Evolutionary conservation across 352 stramenopile species (phyloP).

Genomic region (Globisporangium ultimum): DNA sequence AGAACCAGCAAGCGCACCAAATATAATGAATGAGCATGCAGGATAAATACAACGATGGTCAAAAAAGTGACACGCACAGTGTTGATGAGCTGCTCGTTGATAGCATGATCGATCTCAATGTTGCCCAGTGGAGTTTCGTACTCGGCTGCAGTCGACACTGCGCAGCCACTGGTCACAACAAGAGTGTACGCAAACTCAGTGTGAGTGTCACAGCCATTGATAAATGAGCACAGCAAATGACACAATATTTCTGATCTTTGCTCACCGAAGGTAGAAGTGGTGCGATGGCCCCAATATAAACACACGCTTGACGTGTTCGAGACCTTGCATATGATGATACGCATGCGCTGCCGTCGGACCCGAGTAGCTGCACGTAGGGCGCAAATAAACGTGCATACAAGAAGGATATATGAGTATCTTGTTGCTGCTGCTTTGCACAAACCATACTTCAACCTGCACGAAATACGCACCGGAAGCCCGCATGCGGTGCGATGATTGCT

Average conservation of each 20-base stretch:
- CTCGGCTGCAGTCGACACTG: slow-evolving; percentile 76
- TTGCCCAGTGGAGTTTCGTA: slow-evolving; percentile 95
- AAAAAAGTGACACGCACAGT: slow-evolving; percentile 32
- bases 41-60: not conserved
- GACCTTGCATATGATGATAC: slow-evolving; percentile 87
- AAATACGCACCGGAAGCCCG: slow-evolving; percentile 62
- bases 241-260: slow-evolving; percentile 5
- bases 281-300: slow-evolving; percentile 96
- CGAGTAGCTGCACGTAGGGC: slow-evolving; percentile 76
- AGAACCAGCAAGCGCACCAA: not conserved
- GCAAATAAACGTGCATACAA: not conserved
- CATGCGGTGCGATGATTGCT: slow-evolving; percentile 86
- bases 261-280: slow-evolving; percentile 93
- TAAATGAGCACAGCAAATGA: not conserved
- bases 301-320: slow-evolving; percentile 65
- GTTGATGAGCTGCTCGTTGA: slow-evolving; percentile 88
- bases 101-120: slow-evolving; percentile 87
- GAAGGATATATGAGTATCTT: too few relatives aligned
- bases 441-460: slow-evolving; percentile 8
- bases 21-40: not conserved
- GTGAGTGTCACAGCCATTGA: too few relatives aligned
- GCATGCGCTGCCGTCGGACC: slow-evolving; percentile 92
- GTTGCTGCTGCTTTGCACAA: too few relatives aligned
- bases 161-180: slow-evolving; percentile 48
- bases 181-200: not conserved